Conservation (phyloP, 352 stramenopile genomes). For the Aphanomyces invadans region DNA sequence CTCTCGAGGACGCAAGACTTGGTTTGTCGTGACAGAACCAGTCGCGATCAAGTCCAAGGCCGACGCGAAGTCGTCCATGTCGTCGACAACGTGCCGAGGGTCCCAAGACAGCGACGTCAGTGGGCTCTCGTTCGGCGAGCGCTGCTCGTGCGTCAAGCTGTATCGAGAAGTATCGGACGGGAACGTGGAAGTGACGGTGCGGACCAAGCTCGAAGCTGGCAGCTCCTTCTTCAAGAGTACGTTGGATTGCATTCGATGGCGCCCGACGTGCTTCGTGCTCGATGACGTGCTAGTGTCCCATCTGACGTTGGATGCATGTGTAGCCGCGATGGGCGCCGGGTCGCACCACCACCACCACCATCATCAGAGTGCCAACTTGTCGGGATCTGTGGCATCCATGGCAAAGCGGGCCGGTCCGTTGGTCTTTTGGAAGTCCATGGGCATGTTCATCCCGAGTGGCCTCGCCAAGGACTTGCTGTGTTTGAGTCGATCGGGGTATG, state of each 20-base stretch:
- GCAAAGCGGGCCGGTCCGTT: background rate
- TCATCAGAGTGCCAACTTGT: background rate
- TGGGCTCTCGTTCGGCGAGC: conserved; percentile 16
- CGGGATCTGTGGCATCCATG: background rate
- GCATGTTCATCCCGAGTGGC: conserved; percentile 12
- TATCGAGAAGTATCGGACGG: conserved; percentile 14
- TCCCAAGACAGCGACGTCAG: no score
- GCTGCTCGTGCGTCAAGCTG: conserved; percentile 21
- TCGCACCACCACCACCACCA: no score
- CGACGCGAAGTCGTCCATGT: background rate
- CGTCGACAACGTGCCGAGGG: no score
- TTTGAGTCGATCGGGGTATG: background rate
- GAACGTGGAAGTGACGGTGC: conserved; percentile 13
- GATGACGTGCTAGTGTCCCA: no score
- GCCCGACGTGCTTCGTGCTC: no score
- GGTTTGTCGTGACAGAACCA: conserved; percentile 20
- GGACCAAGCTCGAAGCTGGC: conserved; percentile 7
- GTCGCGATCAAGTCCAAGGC: background rate
- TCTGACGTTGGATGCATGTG: no score
- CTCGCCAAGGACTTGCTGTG: conserved; percentile 5
- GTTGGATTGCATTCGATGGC: no score
- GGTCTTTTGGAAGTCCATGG: conserved; percentile 22
- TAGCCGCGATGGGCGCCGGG: no score
- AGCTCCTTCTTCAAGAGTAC: background rate
- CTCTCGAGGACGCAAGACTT: conserved; percentile 9